Evolutionary conservation across 768 basidiomycete species (phyloP).

Genomic region (Tylopilus sp.): DNA sequence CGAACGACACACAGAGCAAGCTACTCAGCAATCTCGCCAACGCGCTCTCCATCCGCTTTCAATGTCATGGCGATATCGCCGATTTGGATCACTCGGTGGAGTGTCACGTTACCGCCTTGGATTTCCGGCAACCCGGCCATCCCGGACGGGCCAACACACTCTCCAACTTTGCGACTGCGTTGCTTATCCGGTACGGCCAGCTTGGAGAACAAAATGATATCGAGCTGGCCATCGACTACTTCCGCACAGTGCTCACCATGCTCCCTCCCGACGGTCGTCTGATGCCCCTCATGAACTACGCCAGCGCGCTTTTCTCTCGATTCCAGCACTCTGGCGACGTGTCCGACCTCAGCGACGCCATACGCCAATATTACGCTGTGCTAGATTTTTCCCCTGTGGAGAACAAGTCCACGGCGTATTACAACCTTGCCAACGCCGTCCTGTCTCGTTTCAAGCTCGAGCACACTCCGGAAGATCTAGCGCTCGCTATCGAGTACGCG

Average conservation of each 20-base stretch:
- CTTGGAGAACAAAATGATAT: conserved; percentile 23
- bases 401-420: conserved; percentile 18
- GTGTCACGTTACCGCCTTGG: conserved; percentile 24
- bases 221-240: conserved; percentile 27
- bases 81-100: conserved; percentile 29
- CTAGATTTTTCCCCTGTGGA: conserved; percentile 17
- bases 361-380: conserved; percentile 21
- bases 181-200: conserved; percentile 27
- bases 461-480: conserved; percentile 19
- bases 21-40: conserved; percentile 28
- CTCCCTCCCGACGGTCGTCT: conserved; percentile 21
- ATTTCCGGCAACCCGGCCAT: conserved; percentile 26
- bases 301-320: conserved; percentile 27
- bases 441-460: conserved; percentile 27
- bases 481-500: conserved; percentile 22
- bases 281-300: conserved; percentile 27
- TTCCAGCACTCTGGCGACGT: conserved; percentile 21
- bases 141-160: conserved; percentile 23
- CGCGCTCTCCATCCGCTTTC: conserved; percentile 26
- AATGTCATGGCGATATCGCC: conserved; percentile 21
- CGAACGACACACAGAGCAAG: conserved; percentile 23
- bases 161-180: conserved; percentile 27
- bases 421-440: conserved; percentile 31
- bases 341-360: conserved; percentile 22
- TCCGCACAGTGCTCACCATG: conserved; percentile 18